Conservation (phyloP, 2,329 filamentous ascomycete genomes). For the Fusarium equiseti region DNA sequence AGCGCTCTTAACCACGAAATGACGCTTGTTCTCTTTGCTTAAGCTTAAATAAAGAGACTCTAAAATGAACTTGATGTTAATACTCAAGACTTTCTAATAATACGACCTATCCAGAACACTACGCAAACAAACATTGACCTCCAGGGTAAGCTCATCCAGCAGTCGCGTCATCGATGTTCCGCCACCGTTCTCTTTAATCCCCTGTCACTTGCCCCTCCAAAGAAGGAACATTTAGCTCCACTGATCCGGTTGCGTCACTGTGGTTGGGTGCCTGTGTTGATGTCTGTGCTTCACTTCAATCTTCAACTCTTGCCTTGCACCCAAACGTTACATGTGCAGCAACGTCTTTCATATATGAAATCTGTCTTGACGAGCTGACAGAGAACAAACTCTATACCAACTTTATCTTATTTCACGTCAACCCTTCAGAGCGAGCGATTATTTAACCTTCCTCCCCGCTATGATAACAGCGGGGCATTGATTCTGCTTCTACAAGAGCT, state of each 20-base stretch:
- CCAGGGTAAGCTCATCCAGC: conserved; percentile 17
- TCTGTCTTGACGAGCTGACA: conserved; percentile 4
- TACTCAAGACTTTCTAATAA: not conserved
- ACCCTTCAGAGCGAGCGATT: not conserved
- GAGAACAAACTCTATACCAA: not conserved
- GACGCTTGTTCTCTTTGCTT: not conserved
- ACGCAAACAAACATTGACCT: not conserved
- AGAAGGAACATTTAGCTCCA: conserved; percentile 23
- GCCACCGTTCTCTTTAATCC: conserved; percentile 14
- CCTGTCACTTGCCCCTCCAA: conserved; percentile 35
- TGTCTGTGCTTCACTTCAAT: conserved; percentile 43
- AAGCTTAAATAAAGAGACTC: not conserved
- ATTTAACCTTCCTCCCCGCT: conserved; percentile 16
- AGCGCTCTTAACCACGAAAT: not conserved
- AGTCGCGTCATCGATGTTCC: conserved; percentile 45
- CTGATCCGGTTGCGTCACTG: conserved; percentile 50
- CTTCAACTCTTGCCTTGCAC: conserved; percentile 31
- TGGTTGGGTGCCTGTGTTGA: conserved; percentile 49
- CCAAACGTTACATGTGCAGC: conserved; percentile 7
- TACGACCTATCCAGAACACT: not conserved
- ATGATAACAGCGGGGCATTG: conserved; percentile 40
- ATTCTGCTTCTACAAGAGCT: conserved; percentile 27
- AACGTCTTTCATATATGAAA: conserved; percentile 2
- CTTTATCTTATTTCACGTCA: not conserved
- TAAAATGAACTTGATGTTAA: not conserved